Evolutionary conservation across 2,329 filamentous ascomycete species (phyloP), one percentile per base, ranked within the genome.

Genomic region (Hymenoscyphus infarciens): DNA sequence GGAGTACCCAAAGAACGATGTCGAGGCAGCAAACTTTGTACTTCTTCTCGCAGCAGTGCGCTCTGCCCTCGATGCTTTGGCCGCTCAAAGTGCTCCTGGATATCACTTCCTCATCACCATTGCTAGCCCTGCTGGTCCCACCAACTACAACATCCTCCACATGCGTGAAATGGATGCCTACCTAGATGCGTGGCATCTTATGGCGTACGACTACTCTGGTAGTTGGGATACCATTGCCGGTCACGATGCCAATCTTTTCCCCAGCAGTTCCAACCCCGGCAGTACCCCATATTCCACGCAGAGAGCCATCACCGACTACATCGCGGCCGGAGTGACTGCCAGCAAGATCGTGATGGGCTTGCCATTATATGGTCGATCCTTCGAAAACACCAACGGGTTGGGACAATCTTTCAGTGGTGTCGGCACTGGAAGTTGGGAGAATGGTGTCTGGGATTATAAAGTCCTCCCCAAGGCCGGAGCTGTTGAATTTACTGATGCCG

Each of bases 361-460:
- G 82, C 91, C 92, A 0, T 79, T 96, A 7, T 95, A 95, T 72
- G 91, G 91, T 1, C 87, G 89, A 25, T 79, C 87, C 0, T 95
- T 94, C 71, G 76, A 80, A 56, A 75, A 79, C 39, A 89, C 91
- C 0, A 75, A 78, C n/a, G 90, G 90, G 0, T 81, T 87, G 1
- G 91, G 91, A 8, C 75, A 82, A 64, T 62, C 82, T 0, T 95
- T 81, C 76, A 81, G 71, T 2, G 89, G 89, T 19, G 76, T 88
- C 25, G 90, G 90, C 1, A 73, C 77, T 15, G 90, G 90, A 0
- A 86, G 81, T 60, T 94, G 87, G 86, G 90, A 95, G 75, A 77
- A 80, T 19, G 89, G 89, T 0, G 79, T 92, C 2, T 94, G 88
- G 85, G 90, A 96, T 73, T 95, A 90, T 80, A 95, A 93, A 77